Evolutionary conservation across 345 rosid genomes (phyloP).

Genomic region (Eucalyptus urophylla): DNA sequence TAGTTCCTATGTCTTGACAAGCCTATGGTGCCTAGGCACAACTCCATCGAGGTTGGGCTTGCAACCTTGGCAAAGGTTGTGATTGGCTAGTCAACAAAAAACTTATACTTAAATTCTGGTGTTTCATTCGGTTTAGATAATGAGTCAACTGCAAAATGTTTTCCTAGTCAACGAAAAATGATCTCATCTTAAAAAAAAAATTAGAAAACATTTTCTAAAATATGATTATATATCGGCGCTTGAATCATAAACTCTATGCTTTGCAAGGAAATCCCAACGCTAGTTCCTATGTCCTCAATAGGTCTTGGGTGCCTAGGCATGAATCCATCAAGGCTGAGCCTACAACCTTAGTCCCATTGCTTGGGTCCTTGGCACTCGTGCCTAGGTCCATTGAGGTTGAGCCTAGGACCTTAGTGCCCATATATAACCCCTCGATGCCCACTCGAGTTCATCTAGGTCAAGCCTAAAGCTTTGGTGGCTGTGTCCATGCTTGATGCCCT

Average conservation of each 20-base stretch:
- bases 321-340: rapidly evolving
- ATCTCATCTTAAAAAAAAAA: too few relatives aligned
- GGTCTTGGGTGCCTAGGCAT: background rate
- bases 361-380: rapidly evolving
- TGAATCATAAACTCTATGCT: background rate
- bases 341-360: background rate
- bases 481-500: rapidly evolving
- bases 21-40: too few relatives aligned
- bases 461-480: rapidly evolving
- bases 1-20: too few relatives aligned
- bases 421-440: background rate
- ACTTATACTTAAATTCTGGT: too few relatives aligned
- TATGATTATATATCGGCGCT: rapidly evolving
- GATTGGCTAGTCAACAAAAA: too few relatives aligned
- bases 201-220: too few relatives aligned
- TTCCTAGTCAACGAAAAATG: too few relatives aligned
- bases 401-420: background rate
- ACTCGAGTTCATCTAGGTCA: background rate
- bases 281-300: background rate
- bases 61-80: too few relatives aligned
- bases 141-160: rapidly evolving
- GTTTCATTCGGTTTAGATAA: too few relatives aligned
- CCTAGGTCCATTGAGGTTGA: background rate
- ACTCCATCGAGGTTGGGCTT: too few relatives aligned
- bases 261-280: rapidly evolving